phyloP scores from a whole-genome alignment of 2,329 filamentous ascomycete species.

The Scedosporium boydii region DNA sequence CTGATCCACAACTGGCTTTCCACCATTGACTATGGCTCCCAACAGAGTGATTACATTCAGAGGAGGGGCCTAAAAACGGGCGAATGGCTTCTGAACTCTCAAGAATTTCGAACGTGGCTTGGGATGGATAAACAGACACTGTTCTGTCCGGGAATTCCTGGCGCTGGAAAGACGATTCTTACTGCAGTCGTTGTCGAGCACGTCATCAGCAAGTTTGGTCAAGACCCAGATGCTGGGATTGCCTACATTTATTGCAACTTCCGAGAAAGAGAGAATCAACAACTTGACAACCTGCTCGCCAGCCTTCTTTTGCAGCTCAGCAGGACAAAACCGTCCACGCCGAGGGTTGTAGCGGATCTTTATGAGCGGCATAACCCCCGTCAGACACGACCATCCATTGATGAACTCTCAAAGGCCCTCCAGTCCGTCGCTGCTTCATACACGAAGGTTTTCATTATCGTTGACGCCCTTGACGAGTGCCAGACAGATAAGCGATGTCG shows the following conservation, averaged over 20 bases:
- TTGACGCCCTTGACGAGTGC: slow-evolving; percentile 11
- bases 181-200: slow-evolving; percentile 12
- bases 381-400: neutral
- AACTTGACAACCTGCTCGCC: slow-evolving; percentile 13
- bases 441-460: neutral
- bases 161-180: slow-evolving; percentile 25
- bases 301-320: slow-evolving; percentile 23
- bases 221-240: slow-evolving; percentile 10
- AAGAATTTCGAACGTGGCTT: slow-evolving; percentile 20
- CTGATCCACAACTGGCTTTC: slow-evolving; percentile 28
- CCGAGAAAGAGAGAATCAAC: slow-evolving; percentile 16
- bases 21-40: slow-evolving; percentile 19
- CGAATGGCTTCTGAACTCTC: slow-evolving; percentile 29
- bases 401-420: slow-evolving; percentile 4
- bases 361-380: neutral
- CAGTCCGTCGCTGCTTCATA: neutral
- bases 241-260: slow-evolving; percentile 25
- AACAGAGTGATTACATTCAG: slow-evolving; percentile 26
- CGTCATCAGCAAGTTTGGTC: slow-evolving; percentile 9
- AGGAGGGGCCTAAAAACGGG: slow-evolving; percentile 24
- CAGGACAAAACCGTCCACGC: slow-evolving; percentile 3
- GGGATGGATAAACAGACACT: slow-evolving; percentile 16
- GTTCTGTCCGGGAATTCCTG: slow-evolving; percentile 26
- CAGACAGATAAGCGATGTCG: slow-evolving; percentile 9
- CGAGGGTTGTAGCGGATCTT: neutral